A percentile compares a stretch with the other conserved stretches of the same genome.
These are phyloP conservation scores for Mycotypha africana DNA, from an alignment of 371 early-diverging fungal genomes.

Conservation along the genomic window DNA sequence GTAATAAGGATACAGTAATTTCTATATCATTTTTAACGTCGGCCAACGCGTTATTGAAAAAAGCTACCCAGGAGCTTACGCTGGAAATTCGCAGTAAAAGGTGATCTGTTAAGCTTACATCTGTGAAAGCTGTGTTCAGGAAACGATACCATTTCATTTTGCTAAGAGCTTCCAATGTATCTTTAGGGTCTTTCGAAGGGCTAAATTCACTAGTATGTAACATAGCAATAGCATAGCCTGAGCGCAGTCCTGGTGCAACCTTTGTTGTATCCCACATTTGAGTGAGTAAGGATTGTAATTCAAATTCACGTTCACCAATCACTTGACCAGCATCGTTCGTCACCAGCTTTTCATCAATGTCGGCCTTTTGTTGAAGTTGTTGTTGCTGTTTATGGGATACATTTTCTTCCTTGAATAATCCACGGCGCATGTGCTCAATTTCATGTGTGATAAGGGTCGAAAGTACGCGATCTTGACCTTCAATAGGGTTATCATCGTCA, in stretches of 20 bases:
- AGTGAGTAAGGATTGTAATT: constrained; percentile 9
- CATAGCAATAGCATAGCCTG: constrained; percentile 47
- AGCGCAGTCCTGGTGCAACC: constrained; percentile 49
- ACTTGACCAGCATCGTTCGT: constrained; percentile 3
- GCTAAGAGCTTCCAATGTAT: constrained; percentile 15
- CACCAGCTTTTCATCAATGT: background rate
- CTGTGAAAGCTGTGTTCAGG: constrained; percentile 46
- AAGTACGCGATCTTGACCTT: constrained; percentile 28
- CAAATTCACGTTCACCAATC: constrained; percentile 23
- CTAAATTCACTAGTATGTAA: constrained; percentile 19
- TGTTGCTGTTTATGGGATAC: no score
- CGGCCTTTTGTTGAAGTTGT: background rate
- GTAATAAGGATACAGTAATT: constrained; percentile 16
- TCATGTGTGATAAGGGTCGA: constrained; percentile 49
- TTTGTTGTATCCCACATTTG: constrained; percentile 44
- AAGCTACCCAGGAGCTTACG: constrained; percentile 40
- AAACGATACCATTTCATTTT: constrained; percentile 46
- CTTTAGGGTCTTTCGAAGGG: background rate
- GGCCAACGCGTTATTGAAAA: constrained; percentile 25
- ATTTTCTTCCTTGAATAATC: constrained; percentile 46
- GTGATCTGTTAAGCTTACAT: constrained; percentile 51
- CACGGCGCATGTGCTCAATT: constrained; percentile 52
- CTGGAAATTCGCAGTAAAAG: constrained; percentile 45
- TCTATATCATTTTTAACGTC: constrained; percentile 20
- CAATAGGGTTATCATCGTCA: constrained; percentile 10